Evolutionary conservation across 2,329 filamentous ascomycete genomes (phyloP), one percentile per base, ranked within the genome.

Genomic region (Fusarium poae): DNA sequence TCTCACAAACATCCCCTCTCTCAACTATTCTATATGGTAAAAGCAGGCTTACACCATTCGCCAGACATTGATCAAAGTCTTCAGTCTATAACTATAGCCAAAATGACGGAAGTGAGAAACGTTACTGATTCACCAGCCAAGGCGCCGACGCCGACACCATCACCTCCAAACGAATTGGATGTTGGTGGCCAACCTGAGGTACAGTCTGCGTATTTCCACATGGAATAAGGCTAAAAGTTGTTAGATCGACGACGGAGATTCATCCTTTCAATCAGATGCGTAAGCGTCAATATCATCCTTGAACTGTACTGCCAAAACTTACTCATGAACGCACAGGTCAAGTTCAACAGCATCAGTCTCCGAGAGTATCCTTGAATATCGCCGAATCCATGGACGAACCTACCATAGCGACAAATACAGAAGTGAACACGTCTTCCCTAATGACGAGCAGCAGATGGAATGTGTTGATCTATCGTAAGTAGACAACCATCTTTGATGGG

Each of bases 381-480:
- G 64, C 7, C 51, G 60, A 21, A 67, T 55, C 15, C 63, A 67
- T 16, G 64, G 64, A 0, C 63, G 64, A 9, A 67, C 63, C 6
- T 67, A 64, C 15, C 64, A 67, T 20, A 67, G 64, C 20, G 64
- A 67, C 18, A 67, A 62, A 4, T 67, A 64, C 3, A 66, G 25
- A 0, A 50, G 42, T 9, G 60, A 67, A 13, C 67, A 67, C 4
- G 44, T 56, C 1, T 58, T 67, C 4, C 64, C 64, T 5, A 67
- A 67, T 5, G 64, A 67, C 3, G 64, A 64, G 1, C 42, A 52
- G 5, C 64, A 67, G 32, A 18, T 67, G 2, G 50, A 67, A 25
- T 67, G 63, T 1, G 51, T 67, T 10, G 57, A 67, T 13, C 32
- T 67, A 8, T 62, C 40, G 63, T 67, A 43, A 18, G 44, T 6